Conservation (phyloP, 768 basidiomycete genomes). For the Pholiota conissans region DNA sequence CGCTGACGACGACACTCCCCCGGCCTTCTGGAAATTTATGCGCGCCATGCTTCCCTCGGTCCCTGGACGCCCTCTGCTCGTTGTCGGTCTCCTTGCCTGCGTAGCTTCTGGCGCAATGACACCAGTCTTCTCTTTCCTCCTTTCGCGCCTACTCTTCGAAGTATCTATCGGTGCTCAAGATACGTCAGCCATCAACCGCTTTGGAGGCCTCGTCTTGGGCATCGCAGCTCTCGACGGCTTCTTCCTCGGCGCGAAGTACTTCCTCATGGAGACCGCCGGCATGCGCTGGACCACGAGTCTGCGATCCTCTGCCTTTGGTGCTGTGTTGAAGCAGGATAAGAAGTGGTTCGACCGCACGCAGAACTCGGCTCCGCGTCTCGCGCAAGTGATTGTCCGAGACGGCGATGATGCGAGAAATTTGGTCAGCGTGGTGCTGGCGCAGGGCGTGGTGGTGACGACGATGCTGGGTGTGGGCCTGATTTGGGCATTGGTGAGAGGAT, state of each 20-base stretch:
- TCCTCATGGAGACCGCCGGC: constrained; percentile 73
- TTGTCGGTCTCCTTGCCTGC: constrained; percentile 69
- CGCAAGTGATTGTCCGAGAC: constrained; percentile 83
- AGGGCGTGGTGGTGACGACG: constrained; percentile 67
- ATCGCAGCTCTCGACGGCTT: constrained; percentile 78
- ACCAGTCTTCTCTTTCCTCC: constrained; percentile 88
- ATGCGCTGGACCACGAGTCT: constrained; percentile 74
- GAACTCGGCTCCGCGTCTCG: constrained; percentile 59
- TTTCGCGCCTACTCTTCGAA: constrained; percentile 78
- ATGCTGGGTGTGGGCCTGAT: constrained; percentile 85
- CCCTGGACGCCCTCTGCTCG: constrained; percentile 69
- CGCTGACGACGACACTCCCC: constrained; percentile 20
- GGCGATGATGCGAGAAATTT: constrained; percentile 84
- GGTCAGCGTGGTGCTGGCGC: constrained; percentile 69
- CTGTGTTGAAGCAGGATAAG: constrained; percentile 79
- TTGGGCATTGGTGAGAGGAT: constrained; percentile 88
- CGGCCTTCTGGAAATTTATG: constrained; percentile 48
- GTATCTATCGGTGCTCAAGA: constrained; percentile 73
- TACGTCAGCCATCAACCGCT: constrained; percentile 59
- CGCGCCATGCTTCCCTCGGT: constrained; percentile 66
- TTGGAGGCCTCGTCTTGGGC: constrained; percentile 71
- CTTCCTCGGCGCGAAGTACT: constrained; percentile 74
- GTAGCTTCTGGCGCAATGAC: constrained; percentile 81
- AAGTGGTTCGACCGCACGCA: constrained; percentile 77
- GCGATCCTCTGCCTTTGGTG: constrained; percentile 53